Conservation (phyloP, 2,329 filamentous ascomycete species). For the Colletotrichum navitas region DNA sequence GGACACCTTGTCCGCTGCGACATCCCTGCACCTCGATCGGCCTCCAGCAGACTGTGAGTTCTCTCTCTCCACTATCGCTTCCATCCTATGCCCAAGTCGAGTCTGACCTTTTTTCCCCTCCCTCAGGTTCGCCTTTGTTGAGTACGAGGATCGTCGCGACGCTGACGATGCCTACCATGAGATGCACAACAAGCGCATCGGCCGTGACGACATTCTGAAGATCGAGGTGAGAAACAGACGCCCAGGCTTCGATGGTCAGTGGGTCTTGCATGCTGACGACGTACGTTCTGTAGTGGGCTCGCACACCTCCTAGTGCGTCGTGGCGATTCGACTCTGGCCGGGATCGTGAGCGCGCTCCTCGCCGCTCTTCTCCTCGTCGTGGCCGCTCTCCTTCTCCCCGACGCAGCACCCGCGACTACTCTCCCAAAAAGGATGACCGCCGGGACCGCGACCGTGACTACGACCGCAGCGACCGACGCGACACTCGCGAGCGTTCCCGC, state of each 20-base stretch:
- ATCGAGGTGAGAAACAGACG: conserved; percentile 79
- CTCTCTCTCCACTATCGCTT: not conserved
- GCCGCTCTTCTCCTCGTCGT: conserved; percentile 71
- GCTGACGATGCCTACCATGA: conserved; percentile 99
- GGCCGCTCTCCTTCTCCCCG: conserved; percentile 84
- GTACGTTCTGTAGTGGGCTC: conserved; percentile 80
- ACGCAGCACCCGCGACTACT: conserved; percentile 82
- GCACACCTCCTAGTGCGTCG: conserved; percentile 95
- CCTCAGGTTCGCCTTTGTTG: conserved; percentile 91
- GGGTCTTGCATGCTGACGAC: conserved; percentile 23
- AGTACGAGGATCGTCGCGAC: conserved; percentile 98
- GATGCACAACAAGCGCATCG: conserved; percentile 99
- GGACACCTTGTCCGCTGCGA: conserved; percentile 98
- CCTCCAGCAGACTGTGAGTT: conserved; percentile 93
- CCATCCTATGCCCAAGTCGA: not conserved
- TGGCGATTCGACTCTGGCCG: conserved; percentile 97
- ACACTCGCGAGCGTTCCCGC: conserved; percentile 81
- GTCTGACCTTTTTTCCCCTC: not conserved
- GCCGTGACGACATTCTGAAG: conserved; percentile 94
- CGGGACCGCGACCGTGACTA: conserved; percentile 84
- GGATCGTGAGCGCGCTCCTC: conserved; percentile 75
- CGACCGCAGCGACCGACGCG: conserved; percentile 80
- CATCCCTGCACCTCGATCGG: conserved; percentile 94
- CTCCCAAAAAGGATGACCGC: conserved; percentile 89
- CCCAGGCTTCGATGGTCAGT: too few species aligned